Evolutionary conservation across 495 filamentous ascomycete genomes (phyloP).

Genomic region (Cercophora samala): DNA sequence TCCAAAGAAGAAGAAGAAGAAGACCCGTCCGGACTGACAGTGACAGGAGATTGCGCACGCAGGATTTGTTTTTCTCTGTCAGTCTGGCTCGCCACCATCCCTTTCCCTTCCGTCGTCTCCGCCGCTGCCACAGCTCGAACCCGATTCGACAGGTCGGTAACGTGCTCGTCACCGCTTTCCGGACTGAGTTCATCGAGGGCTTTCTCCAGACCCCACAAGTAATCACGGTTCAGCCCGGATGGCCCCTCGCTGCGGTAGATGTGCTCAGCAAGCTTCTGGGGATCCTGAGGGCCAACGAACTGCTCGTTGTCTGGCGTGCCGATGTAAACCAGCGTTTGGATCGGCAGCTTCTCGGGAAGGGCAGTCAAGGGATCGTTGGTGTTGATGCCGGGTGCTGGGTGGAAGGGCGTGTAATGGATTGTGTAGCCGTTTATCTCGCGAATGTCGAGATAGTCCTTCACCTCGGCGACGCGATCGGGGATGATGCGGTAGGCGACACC

Average conservation of each 20-base stretch:
- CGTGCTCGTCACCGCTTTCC: slow-evolving; percentile 81
- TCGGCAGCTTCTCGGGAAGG: slow-evolving; percentile 22
- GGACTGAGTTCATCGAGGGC: slow-evolving; percentile 70
- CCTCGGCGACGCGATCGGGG: slow-evolving; percentile 67
- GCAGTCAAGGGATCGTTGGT: slow-evolving; percentile 11
- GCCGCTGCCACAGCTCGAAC: slow-evolving; percentile 45
- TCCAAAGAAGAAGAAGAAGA: slow-evolving; percentile 7
- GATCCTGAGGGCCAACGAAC: slow-evolving; percentile 80
- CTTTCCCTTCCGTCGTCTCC: slow-evolving; percentile 35
- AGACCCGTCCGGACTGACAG: slow-evolving; percentile 11
- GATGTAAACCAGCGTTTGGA: slow-evolving; percentile 78
- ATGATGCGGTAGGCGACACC: slow-evolving; percentile 91
- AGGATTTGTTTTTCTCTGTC: slow-evolving; percentile 19
- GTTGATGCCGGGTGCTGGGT: slow-evolving; percentile 48
- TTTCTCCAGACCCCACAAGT: slow-evolving; percentile 77
- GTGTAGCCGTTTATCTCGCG: slow-evolving; percentile 96
- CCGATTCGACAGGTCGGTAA: slow-evolving; percentile 59
- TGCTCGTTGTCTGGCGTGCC: slow-evolving; percentile 92
- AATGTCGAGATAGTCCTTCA: slow-evolving; percentile 84
- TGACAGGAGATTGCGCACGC: slow-evolving; percentile 27
- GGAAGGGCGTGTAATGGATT: slow-evolving; percentile 82
- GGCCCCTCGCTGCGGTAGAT: slow-evolving; percentile 74
- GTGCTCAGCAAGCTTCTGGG: slow-evolving; percentile 75
- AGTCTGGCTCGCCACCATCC: slow-evolving; percentile 20
- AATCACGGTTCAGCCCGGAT: slow-evolving; percentile 89